Conservation (phyloP, 192 early-diverging fungal genomes). For the Funneliformis mosseae region DNA sequence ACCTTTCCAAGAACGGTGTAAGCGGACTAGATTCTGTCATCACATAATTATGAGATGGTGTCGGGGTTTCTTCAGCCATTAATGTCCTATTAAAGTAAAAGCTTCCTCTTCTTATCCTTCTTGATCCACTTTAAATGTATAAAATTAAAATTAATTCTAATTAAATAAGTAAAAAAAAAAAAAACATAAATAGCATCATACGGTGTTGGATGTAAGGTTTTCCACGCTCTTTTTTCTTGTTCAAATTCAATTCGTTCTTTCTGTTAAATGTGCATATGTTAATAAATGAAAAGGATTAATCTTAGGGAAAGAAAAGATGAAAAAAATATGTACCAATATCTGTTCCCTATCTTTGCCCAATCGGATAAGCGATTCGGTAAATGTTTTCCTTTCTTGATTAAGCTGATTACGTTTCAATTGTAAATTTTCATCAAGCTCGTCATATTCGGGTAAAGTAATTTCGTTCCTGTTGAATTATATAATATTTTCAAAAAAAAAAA, state of each 20-base stretch:
- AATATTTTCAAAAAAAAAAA: background rate
- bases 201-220: slow-evolving; percentile 16
- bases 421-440: background rate
- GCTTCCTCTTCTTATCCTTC: background rate
- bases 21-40: background rate
- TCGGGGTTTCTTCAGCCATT: background rate
- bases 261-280: slow-evolving; percentile 1
- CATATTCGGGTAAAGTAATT: slow-evolving; percentile 14
- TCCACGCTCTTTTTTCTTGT: slow-evolving; percentile 22
- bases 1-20: background rate
- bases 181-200: background rate
- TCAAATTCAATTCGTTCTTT: slow-evolving; percentile 26
- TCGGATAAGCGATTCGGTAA: slow-evolving; percentile 9
- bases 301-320: background rate
- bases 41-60: background rate
- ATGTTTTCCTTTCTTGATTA: slow-evolving; percentile 9
- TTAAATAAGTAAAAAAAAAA: background rate
- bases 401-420: background rate
- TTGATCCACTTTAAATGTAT: background rate
- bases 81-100: background rate
- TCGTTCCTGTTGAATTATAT: background rate
- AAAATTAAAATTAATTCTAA: background rate
- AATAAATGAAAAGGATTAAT: background rate
- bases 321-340: background rate
- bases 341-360: slow-evolving; percentile 22